Evolutionary conservation across 495 filamentous ascomycete species (phyloP), one percentile per base, ranked within the genome.

Genomic region (Sphaerosporella brunnea): DNA sequence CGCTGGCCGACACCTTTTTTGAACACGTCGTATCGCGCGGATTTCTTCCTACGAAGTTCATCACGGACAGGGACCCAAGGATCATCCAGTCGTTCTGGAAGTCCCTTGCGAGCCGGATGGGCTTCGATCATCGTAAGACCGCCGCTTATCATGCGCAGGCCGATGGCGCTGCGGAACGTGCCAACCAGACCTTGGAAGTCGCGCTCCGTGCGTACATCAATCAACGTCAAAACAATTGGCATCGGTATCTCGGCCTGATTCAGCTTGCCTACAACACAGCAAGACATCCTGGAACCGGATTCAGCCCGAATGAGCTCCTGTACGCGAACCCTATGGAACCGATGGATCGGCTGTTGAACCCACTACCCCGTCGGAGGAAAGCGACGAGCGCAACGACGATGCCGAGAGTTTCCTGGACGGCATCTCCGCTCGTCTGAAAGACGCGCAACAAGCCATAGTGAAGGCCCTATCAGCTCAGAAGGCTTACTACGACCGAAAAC

Each of bases 1-100:
- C 43, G 13, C 5, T 15, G 10, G 43, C 43, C 4, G 30, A 32
- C 11, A 13, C 15, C 13, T 32, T 47, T 26, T 25, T 47, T 21
- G n/a, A 32, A 4, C 25, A 47, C 20, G 26, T 47, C 8, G 43
- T 47, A 5, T 35, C 23, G 4, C 21, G 23, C 7, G 43, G 43
- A 4, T 47, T 20, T 9, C 21, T 47, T 16, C 43, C 25, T 3
- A 16, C 10, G 9, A 32, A 47, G 20, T 47, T 47, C 20, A 35
- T 47, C n/a, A 36, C 43, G 4, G 43, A 47, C 19, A 4, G 43
- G 20, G 43, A 47, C 20, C n/a, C 43, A 5, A 47, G 30, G 28
- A 18, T 47, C 26, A 20, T 47, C 7, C 15, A n/a, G n/a, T 21
- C 23, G 13, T 47, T 47, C 43, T 47, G 43, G 43, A 20, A n/a